phyloP scores from a whole-genome alignment of 768 basidiomycete genomes.

The Boletus sp. region DNA sequence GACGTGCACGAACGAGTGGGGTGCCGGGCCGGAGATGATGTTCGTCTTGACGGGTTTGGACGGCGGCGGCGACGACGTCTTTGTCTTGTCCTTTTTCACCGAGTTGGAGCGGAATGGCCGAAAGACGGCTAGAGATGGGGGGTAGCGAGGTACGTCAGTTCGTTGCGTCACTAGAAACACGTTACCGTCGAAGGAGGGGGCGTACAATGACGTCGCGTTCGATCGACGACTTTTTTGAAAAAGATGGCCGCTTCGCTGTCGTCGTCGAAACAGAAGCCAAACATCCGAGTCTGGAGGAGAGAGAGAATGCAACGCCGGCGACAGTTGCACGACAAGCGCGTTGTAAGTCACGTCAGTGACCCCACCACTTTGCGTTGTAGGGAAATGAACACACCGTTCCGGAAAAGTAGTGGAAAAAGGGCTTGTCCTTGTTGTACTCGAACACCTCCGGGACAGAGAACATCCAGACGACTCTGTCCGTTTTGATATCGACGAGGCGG shows the following conservation, averaged over 20 bases:
- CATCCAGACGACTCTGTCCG: slow-evolving; percentile 63
- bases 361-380: not conserved
- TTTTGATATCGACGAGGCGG: slow-evolving; percentile 54
- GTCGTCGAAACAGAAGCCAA: slow-evolving; percentile 57
- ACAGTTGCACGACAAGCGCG: no score
- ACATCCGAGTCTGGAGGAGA: slow-evolving; percentile 38
- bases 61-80: slow-evolving; percentile 41
- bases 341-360: not conserved
- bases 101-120: slow-evolving; percentile 29
- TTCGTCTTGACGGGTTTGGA: slow-evolving; percentile 28
- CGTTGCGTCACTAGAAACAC: not conserved
- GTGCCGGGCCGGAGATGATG: slow-evolving; percentile 56
- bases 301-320: not conserved
- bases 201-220: slow-evolving; percentile 43
- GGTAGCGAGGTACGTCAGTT: not conserved
- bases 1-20: slow-evolving; percentile 63
- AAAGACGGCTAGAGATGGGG: slow-evolving; percentile 21
- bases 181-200: not conserved
- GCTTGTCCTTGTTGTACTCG: slow-evolving; percentile 77
- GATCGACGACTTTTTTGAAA: slow-evolving; percentile 56
- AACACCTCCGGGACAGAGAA: slow-evolving; percentile 59
- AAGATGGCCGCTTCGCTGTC: slow-evolving; percentile 57
- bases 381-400: slow-evolving; percentile 60
- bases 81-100: slow-evolving; percentile 23
- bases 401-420: slow-evolving; percentile 90